A percentile compares a stretch with the other conserved stretches of the same genome.
Evolutionary conservation across 257 asterid species (phyloP).

Genomic region (Lithospermum erythrorhizon): DNA sequence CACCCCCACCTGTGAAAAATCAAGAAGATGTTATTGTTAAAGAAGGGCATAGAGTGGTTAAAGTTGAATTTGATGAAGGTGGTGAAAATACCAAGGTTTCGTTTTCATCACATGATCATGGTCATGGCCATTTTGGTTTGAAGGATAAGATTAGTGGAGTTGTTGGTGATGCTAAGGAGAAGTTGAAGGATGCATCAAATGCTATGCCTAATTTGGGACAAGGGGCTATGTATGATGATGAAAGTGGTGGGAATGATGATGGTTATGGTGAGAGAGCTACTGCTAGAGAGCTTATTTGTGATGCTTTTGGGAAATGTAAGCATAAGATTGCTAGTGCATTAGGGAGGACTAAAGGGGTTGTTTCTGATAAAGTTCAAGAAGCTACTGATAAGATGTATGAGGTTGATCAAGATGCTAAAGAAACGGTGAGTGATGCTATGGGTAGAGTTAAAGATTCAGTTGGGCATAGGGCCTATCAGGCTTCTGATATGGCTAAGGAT

Average conservation of each 20-base stretch:
- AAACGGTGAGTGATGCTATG: neutral
- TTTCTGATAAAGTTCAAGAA: slow-evolving; percentile 16
- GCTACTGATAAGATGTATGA: slow-evolving; percentile 19
- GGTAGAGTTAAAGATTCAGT: slow-evolving; percentile 13
- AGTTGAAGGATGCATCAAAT: slow-evolving; percentile 4
- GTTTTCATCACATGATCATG: slow-evolving; percentile 20
- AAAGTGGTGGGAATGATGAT: neutral
- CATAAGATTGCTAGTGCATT: slow-evolving; percentile 21
- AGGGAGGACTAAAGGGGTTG: slow-evolving; percentile 15
- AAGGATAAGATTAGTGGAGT: slow-evolving; percentile 14
- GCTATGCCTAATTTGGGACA: slow-evolving; percentile 6
- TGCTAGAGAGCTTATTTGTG: slow-evolving; percentile 24
- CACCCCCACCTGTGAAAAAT: slow-evolving; percentile 7
- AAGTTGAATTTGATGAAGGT: slow-evolving; percentile 27
- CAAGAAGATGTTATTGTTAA: slow-evolving; percentile 18
- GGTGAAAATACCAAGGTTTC: slow-evolving; percentile 12
- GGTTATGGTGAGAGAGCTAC: slow-evolving; percentile 1
- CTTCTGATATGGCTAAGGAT: neutral
- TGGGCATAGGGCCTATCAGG: neutral
- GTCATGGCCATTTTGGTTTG: neutral
- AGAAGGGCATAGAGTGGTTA: slow-evolving; percentile 41
- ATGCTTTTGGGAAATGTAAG: slow-evolving; percentile 30
- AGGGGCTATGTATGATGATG: slow-evolving; percentile 1
- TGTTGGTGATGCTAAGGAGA: slow-evolving; percentile 12
- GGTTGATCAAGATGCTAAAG: slow-evolving; percentile 21